Conservation (phyloP, 192 early-diverging fungal species). For the Bifiguratus adelaidae region DNA sequence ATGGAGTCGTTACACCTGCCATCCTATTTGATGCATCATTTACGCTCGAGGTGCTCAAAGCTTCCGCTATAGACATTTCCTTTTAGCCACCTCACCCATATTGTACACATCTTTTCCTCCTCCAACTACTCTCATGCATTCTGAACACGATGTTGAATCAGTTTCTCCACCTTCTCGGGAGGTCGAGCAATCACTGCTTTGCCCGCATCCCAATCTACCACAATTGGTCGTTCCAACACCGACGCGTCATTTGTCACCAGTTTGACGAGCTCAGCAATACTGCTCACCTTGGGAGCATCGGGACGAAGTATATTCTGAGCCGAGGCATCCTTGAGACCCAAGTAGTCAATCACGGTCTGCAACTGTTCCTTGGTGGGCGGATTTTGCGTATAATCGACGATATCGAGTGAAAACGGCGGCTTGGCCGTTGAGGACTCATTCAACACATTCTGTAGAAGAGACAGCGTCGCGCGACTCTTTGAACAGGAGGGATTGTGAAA, state of each 20-base stretch:
- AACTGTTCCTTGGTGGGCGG: constrained; percentile 9
- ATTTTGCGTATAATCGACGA: constrained; percentile 9
- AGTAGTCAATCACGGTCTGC: constrained; percentile 5
- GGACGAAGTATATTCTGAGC: constrained; percentile 10
- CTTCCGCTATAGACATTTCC: too few species aligned
- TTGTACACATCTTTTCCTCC: too few species aligned
- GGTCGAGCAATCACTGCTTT: constrained; percentile 15
- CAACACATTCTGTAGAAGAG: constrained; percentile 1
- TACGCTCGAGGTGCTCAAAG: too few species aligned
- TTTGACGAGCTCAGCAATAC: background rate
- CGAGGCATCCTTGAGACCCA: constrained; percentile 4
- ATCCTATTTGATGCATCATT: too few species aligned
- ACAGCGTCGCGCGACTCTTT: constrained; percentile 12
- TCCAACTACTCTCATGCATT: too few species aligned
- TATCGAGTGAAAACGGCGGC: constrained; percentile 7
- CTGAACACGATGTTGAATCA: too few species aligned
- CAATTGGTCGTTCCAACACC: constrained; percentile 15
- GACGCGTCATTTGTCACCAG: constrained; percentile 9
- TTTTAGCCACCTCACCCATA: too few species aligned
- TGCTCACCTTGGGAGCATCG: constrained; percentile 10
- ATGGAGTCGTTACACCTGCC: too few species aligned
- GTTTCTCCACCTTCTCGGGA: background rate
- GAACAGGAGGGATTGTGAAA: constrained; percentile 20
- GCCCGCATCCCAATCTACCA: constrained; percentile 24
- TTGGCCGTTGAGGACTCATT: constrained; percentile 1